Evolutionary conservation across 768 basidiomycete species (phyloP).

Genomic region (Kwoniella sp.): DNA sequence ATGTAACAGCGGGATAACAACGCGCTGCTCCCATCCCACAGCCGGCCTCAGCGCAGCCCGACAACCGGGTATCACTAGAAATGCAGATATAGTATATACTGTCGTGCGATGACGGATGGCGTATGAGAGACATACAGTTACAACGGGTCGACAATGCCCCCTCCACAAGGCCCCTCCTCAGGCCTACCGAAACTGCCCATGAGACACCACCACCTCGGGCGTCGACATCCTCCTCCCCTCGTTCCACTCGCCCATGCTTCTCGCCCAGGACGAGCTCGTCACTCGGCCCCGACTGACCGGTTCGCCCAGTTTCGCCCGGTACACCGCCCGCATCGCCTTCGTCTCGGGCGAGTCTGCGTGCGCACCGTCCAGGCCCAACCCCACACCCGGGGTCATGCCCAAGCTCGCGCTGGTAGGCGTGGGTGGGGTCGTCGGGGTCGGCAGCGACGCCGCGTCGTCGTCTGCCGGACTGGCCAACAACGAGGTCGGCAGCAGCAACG

Average conservation of each 20-base stretch:
- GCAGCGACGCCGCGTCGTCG: background rate
- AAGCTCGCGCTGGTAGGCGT: background rate
- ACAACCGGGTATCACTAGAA: too few relatives aligned
- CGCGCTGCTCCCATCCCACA: too few relatives aligned
- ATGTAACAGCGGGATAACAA: too few relatives aligned
- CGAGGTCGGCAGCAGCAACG: slow-evolving; percentile 57
- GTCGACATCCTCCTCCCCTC: slow-evolving; percentile 18
- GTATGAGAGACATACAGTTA: too few relatives aligned
- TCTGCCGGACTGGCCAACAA: slow-evolving; percentile 31
- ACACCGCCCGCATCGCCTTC: slow-evolving; percentile 36
- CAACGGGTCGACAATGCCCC: too few relatives aligned
- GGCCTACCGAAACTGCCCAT: slow-evolving; percentile 2
- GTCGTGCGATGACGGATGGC: too few relatives aligned
- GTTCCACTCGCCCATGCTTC: slow-evolving; percentile 7
- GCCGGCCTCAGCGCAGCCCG: too few relatives aligned
- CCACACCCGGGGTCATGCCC: background rate
- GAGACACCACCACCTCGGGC: slow-evolving; percentile 10
- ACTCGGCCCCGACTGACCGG: slow-evolving; percentile 7
- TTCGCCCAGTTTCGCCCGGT: slow-evolving; percentile 30
- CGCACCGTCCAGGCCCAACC: background rate
- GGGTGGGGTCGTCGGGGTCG: background rate
- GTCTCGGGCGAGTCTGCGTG: slow-evolving; percentile 17
- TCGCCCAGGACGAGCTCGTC: slow-evolving; percentile 1
- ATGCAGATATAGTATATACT: too few relatives aligned
- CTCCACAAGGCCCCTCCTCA: too few relatives aligned